phyloP scores from a whole-genome alignment of 225 moss, liverwort and hornwort genomes.

The Marchantia polymorpha region DNA sequence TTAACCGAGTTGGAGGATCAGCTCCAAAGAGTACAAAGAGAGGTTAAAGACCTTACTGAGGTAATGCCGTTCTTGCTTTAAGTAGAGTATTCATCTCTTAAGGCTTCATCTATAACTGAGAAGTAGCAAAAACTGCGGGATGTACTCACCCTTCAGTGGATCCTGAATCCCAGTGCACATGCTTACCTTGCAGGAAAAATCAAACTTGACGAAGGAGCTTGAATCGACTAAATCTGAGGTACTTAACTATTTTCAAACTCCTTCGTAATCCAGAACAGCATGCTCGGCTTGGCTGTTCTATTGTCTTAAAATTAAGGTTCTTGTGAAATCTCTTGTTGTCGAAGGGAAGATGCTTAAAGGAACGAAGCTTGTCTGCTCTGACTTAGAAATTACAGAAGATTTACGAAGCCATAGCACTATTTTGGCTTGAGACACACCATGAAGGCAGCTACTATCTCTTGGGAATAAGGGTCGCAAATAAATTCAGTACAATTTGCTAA shows the following conservation, averaged over 20 bases:
- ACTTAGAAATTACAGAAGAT: too few relatives aligned
- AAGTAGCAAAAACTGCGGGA: not conserved
- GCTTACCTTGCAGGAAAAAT: slow-evolving; percentile 59
- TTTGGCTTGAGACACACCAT: not conserved
- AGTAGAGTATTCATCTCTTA: not conserved
- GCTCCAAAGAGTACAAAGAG: slow-evolving; percentile 52
- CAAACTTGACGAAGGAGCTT: slow-evolving; percentile 56
- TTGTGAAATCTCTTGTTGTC: not conserved
- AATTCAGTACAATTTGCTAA: too few relatives aligned
- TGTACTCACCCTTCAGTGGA: not conserved
- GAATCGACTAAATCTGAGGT: slow-evolving; percentile 57
- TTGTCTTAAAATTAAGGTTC: not conserved
- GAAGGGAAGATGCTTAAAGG: not conserved
- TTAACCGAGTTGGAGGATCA: slow-evolving; percentile 68
- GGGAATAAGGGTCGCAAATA: not conserved
- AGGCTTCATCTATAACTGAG: not conserved
- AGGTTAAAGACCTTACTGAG: slow-evolving; percentile 57
- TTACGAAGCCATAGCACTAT: too few relatives aligned
- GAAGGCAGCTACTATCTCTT: not conserved
- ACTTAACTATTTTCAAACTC: not conserved
- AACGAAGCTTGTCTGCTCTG: not conserved
- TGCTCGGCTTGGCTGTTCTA: not conserved
- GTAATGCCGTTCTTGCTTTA: slow-evolving; percentile 27
- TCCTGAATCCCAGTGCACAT: not conserved
- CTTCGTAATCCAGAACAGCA: not conserved